Evolutionary conservation across 75 land plant species (phyloP).

Genomic region (Cupressus sempervirens): DNA sequence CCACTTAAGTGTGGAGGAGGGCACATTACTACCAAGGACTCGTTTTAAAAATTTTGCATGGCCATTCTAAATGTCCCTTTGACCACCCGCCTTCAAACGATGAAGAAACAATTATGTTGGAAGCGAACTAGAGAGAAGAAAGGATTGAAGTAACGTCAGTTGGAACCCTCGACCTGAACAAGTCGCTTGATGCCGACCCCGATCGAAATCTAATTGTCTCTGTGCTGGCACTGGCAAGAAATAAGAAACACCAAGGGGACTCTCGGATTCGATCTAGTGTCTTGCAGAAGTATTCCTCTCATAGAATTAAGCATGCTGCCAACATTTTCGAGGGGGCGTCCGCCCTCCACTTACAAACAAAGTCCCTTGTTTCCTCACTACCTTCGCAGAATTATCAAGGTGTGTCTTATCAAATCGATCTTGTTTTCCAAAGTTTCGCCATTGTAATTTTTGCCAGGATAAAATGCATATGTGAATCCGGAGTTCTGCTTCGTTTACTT

Average conservation of each 20-base stretch:
- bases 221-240: background rate
- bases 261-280: background rate
- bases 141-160: too few relatives aligned
- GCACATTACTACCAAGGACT: too few relatives aligned
- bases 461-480: background rate
- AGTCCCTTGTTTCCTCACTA: slow-evolving; percentile 62
- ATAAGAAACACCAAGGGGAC: background rate
- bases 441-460: background rate
- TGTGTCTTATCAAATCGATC: slow-evolving; percentile 11
- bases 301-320: slow-evolving; percentile 49
- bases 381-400: slow-evolving; percentile 91
- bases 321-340: slow-evolving; percentile 51
- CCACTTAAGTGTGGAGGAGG: too few relatives aligned
- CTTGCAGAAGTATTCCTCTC: background rate
- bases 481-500: background rate
- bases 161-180: too few relatives aligned
- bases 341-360: slow-evolving; percentile 45
- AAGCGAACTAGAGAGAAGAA: too few relatives aligned
- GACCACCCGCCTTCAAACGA: too few relatives aligned
- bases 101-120: too few relatives aligned
- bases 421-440: background rate
- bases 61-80: too few relatives aligned
- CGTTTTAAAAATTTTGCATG: too few relatives aligned
- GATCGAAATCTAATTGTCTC: too few relatives aligned
- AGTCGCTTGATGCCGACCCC: too few relatives aligned